A percentile compares a stretch with the other conserved stretches of the same genome.
These are phyloP conservation scores for Vitis vinifera DNA, from an alignment of 164 flowering plant genomes.

Conservation along the genomic window DNA sequence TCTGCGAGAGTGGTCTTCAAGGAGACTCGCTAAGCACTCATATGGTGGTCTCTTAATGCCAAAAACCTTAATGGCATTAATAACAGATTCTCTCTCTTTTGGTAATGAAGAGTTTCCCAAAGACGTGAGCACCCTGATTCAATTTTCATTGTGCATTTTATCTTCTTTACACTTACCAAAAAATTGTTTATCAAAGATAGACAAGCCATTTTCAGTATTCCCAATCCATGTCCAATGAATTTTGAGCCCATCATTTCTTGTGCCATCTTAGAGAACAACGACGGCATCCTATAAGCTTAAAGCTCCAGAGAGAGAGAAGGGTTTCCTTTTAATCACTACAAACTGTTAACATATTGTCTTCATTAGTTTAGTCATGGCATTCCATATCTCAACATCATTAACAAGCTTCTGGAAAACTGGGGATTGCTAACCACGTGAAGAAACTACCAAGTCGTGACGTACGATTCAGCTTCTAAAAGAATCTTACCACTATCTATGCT, in stretches of 20 bases:
- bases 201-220: slow-evolving; percentile 33
- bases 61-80: slow-evolving; percentile 37
- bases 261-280: slow-evolving; percentile 23
- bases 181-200: slow-evolving; percentile 38
- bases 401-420: too few species aligned
- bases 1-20: slow-evolving; percentile 25
- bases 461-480: too few species aligned
- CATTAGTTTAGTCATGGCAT: too few species aligned
- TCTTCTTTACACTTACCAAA: slow-evolving; percentile 40
- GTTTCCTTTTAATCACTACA: too few species aligned
- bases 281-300: too few species aligned
- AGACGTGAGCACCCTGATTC: slow-evolving; percentile 26
- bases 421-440: too few species aligned
- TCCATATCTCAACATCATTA: too few species aligned
- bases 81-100: slow-evolving; percentile 34
- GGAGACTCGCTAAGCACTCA: slow-evolving; percentile 32
- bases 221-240: slow-evolving; percentile 33
- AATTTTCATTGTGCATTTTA: slow-evolving; percentile 51
- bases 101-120: slow-evolving; percentile 26
- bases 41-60: slow-evolving; percentile 51
- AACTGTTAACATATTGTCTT: too few species aligned
- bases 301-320: too few species aligned
- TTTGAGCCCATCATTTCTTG: slow-evolving; percentile 47
- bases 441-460: too few species aligned
- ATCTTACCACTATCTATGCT: too few species aligned